Percentiles rank a stretch among this genome's conserved stretches.
phyloP scores from a whole-genome alignment of 129 eudicot genomes.

The Saussurea involucrata region DNA sequence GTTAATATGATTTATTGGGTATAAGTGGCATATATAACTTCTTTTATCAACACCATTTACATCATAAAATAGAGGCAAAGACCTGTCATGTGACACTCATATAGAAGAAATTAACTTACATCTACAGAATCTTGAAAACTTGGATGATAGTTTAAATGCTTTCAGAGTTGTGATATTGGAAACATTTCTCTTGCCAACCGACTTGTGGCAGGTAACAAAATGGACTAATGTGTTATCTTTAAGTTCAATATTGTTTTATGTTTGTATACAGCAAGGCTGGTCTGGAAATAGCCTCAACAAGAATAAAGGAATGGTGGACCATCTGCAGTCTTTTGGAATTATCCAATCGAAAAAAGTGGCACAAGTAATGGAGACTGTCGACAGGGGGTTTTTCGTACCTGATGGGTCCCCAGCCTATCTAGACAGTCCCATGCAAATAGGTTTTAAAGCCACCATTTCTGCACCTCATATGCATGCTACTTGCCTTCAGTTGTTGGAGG shows the following conservation, averaged over 20 bases:
- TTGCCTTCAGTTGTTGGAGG: slow-evolving; percentile 84
- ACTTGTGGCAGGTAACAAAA: background rate
- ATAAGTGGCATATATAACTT: background rate
- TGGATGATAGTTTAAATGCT: background rate
- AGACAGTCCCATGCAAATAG: slow-evolving; percentile 88
- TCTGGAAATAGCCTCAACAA: slow-evolving; percentile 47
- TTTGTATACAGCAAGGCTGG: slow-evolving; percentile 54
- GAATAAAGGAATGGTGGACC: slow-evolving; percentile 69
- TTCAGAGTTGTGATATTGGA: background rate
- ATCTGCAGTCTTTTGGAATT: slow-evolving; percentile 62
- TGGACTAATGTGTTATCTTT: background rate
- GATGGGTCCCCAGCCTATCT: slow-evolving; percentile 66
- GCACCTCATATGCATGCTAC: slow-evolving; percentile 99
- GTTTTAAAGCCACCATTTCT: slow-evolving; percentile 89
- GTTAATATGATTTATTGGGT: background rate
- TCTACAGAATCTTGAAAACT: background rate
- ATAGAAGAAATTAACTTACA: background rate
- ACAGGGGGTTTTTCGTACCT: slow-evolving; percentile 90
- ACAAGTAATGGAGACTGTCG: slow-evolving; percentile 78
- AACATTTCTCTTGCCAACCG: background rate
- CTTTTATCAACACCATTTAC: background rate
- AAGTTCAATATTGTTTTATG: slow-evolving; percentile 18
- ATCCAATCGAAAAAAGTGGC: slow-evolving; percentile 67
- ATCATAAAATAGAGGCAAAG: background rate
- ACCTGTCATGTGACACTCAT: background rate